Conservation (phyloP, 129 eudicot species). For the Saussurea involucrata region DNA sequence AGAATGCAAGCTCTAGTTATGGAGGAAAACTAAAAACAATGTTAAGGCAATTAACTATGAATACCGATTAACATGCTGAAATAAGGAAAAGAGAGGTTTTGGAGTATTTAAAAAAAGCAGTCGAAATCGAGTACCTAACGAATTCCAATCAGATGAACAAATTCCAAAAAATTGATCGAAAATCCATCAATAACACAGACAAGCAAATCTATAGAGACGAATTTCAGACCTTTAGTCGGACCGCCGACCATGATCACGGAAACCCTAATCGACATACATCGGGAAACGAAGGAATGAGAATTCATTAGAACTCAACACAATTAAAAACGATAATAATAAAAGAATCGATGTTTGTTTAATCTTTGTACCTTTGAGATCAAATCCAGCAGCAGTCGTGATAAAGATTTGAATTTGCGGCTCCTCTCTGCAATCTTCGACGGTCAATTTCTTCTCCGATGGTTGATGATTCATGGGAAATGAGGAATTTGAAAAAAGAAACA, state of each 20-base stretch:
- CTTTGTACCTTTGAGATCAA: too few relatives aligned
- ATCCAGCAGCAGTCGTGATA: too few relatives aligned
- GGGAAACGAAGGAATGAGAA: too few relatives aligned
- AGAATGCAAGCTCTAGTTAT: not conserved
- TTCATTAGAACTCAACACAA: too few relatives aligned
- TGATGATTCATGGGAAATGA: too few relatives aligned
- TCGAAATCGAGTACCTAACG: constrained; percentile 84
- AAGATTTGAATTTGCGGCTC: too few relatives aligned
- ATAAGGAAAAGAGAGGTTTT: constrained; percentile 82
- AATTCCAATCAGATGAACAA: not conserved
- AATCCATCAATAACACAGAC: not conserved
- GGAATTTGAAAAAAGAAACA: too few relatives aligned
- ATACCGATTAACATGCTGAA: constrained; percentile 91
- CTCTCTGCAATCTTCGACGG: too few relatives aligned
- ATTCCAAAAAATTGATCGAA: not conserved
- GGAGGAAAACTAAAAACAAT: not conserved
- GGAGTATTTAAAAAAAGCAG: constrained; percentile 85
- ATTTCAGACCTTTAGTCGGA: constrained; percentile 68
- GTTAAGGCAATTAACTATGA: not conserved
- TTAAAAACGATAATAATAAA: too few relatives aligned
- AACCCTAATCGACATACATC: too few relatives aligned
- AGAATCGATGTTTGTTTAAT: too few relatives aligned
- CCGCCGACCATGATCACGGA: constrained; percentile 96
- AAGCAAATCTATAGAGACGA: not conserved
- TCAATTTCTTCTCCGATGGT: too few relatives aligned